These are phyloP conservation scores for Cadophora gregata DNA, from an alignment of 2,329 filamentous ascomycete genomes.

Conservation along the genomic window DNA sequence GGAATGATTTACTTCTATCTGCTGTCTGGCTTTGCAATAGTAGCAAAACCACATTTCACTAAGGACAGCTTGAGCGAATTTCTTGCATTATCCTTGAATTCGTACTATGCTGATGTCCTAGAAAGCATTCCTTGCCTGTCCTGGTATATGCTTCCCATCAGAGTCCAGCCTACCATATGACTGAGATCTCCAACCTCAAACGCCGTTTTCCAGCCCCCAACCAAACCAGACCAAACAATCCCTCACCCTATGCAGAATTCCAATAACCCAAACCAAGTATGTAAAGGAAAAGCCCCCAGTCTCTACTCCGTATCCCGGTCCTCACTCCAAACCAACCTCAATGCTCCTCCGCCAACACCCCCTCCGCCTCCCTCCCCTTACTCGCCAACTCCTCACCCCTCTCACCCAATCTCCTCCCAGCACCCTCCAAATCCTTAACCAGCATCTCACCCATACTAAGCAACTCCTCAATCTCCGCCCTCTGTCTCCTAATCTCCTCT, in stretches of 20 bases:
- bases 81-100: not conserved
- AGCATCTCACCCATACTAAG: conserved; percentile 56
- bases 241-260: not conserved
- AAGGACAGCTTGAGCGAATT: not conserved
- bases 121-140: not conserved
- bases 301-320: not conserved
- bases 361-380: conserved; percentile 33
- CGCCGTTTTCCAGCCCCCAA: not conserved
- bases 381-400: conserved; percentile 31
- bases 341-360: conserved; percentile 11
- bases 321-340: not conserved
- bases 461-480: conserved; percentile 59
- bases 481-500: conserved; percentile 58
- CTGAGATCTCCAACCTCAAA: not conserved
- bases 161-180: not conserved
- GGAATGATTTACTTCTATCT: not conserved
- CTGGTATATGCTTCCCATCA: conserved; percentile 6
- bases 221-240: not conserved
- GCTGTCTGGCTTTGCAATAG: no score
- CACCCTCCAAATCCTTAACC: conserved; percentile 60
- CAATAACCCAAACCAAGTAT: not conserved
- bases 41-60: no score
- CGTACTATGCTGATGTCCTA: not conserved
- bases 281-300: not conserved
- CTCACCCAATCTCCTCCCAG: conserved; percentile 43